Conservation (phyloP, 192 early-diverging fungal genomes). For the Coemansia pectinata region DNA sequence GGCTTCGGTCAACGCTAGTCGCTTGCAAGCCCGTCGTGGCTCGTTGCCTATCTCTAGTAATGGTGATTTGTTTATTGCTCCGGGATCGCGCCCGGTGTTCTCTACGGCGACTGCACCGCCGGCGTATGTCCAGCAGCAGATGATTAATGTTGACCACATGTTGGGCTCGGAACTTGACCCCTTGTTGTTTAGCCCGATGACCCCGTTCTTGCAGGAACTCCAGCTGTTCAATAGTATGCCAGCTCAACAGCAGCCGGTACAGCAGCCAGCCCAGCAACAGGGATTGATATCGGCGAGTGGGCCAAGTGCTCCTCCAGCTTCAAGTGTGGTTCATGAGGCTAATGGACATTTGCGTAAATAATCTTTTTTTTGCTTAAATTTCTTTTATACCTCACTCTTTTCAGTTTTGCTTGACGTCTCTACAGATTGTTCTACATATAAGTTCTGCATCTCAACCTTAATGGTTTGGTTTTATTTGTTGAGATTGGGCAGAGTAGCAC, state of each 20-base stretch:
- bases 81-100: conserved; percentile 16
- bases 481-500: too few relatives aligned
- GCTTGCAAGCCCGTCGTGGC: conserved; percentile 28
- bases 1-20: conserved; percentile 4
- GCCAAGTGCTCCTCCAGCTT: neutral
- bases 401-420: too few relatives aligned
- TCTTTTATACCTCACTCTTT: too few relatives aligned
- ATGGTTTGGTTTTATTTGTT: too few relatives aligned
- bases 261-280: neutral
- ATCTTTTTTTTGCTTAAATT: neutral
- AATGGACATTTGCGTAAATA: conserved; percentile 10
- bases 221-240: conserved; percentile 31
- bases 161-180: conserved; percentile 40
- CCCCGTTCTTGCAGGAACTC: conserved; percentile 52
- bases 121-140: conserved; percentile 3
- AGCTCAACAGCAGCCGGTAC: conserved; percentile 2
- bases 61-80: conserved; percentile 44
- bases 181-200: conserved; percentile 53
- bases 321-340: neutral
- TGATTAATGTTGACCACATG: conserved; percentile 11
- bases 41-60: conserved; percentile 50
- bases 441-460: too few relatives aligned
- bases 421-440: too few relatives aligned
- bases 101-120: conserved; percentile 13
- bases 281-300: conserved; percentile 3